A percentile compares a stretch with the other conserved stretches of the same genome.
Evolutionary conservation across 192 early-diverging fungal genomes (phyloP).

Genomic region (Umbelopsis isabellina): DNA sequence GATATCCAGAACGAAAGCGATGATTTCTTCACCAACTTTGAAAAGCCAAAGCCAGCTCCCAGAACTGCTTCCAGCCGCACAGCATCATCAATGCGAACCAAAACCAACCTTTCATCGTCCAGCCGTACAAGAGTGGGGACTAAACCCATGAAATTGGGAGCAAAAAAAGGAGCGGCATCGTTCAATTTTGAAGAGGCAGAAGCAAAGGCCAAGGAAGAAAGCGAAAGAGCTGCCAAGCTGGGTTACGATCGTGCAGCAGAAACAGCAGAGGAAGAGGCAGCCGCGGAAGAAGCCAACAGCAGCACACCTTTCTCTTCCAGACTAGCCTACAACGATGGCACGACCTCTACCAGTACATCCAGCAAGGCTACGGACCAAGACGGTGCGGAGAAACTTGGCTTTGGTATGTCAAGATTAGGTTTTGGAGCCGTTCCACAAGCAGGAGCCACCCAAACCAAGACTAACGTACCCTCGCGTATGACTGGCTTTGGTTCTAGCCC

Average conservation of each 20-base stretch:
- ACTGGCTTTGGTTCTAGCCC: conserved; percentile 24
- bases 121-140: conserved; percentile 73
- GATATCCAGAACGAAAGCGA: conserved; percentile 40
- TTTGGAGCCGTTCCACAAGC: conserved; percentile 53
- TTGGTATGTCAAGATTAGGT: conserved; percentile 45
- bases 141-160: conserved; percentile 84
- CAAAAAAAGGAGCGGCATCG: conserved; percentile 76
- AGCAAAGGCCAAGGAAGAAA: conserved; percentile 82
- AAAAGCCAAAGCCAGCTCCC: conserved; percentile 37
- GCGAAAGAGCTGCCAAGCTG: conserved; percentile 27
- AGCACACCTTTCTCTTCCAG: conserved; percentile 23
- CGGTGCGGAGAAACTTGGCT: conserved; percentile 38
- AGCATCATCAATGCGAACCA: conserved; percentile 28
- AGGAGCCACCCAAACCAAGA: neutral
- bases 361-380: conserved; percentile 22
- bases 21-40: conserved; percentile 76
- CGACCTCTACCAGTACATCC: neutral
- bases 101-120: conserved; percentile 31
- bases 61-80: conserved; percentile 27
- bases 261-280: conserved; percentile 15
- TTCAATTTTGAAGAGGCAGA: conserved; percentile 93
- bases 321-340: conserved; percentile 31
- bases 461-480: conserved; percentile 6
- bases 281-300: neutral
- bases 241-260: conserved; percentile 15